Evolutionary conservation across 2,329 filamentous ascomycete genomes (phyloP).

Genomic region (Thyridium curvatum): DNA sequence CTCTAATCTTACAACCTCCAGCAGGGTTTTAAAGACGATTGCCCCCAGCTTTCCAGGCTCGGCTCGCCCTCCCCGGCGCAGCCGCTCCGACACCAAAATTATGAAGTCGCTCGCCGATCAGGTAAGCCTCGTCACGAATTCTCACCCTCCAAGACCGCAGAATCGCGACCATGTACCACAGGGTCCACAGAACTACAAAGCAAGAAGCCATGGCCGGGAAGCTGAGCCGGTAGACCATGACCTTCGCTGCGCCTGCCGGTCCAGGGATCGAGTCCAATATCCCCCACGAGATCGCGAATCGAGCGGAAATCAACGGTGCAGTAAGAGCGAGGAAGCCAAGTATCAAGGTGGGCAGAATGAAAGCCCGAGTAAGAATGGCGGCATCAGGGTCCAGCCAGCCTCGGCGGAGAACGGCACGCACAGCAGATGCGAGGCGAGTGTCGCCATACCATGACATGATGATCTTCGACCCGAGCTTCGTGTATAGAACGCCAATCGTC

Average conservation of each 20-base stretch:
- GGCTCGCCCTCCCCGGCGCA: no score
- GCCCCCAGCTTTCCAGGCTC: no score
- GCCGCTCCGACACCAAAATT: conserved; percentile 61
- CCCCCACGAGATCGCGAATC: conserved; percentile 35
- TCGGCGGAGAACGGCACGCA: conserved; percentile 65
- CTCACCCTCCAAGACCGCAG: conserved; percentile 71
- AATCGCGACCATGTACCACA: conserved; percentile 51
- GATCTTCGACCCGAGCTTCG: conserved; percentile 70
- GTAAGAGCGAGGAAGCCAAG: conserved; percentile 57
- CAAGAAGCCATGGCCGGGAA: conserved; percentile 62
- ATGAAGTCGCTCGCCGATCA: conserved; percentile 90
- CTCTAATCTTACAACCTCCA: no score
- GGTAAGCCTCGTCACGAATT: conserved; percentile 89
- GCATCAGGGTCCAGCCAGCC: conserved; percentile 78
- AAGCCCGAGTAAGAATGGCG: conserved; percentile 72
- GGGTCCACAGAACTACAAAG: conserved; percentile 33
- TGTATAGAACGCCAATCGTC: conserved; percentile 86
- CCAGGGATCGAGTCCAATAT: conserved; percentile 13
- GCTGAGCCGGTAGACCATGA: conserved; percentile 45
- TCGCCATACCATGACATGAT: conserved; percentile 61
- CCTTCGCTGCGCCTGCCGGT: conserved; percentile 6
- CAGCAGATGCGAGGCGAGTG: conserved; percentile 66
- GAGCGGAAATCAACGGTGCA: conserved; percentile 56
- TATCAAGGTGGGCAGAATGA: conserved; percentile 69
- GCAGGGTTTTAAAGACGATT: no score